Evolutionary conservation across 2,329 filamentous ascomycete genomes (phyloP), one percentile per base, ranked within the genome.

Genomic region (Aspergillus nomiae): DNA sequence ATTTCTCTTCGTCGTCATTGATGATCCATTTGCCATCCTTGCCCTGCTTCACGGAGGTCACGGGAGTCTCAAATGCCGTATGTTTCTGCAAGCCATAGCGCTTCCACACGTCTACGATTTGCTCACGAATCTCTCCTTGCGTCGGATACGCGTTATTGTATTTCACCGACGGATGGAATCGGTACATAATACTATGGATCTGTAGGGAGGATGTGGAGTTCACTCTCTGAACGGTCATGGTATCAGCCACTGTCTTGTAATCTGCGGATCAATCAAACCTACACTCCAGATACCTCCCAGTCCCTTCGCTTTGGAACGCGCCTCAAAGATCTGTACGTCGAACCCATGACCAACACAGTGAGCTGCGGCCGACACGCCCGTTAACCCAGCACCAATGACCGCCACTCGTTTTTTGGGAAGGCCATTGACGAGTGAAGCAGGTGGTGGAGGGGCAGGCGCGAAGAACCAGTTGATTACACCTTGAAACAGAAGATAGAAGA

Each of bases 331-430:
- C 24, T 86, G 84, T 8, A 92, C 90, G 65, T 95, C 91, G 68
- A 94, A 94, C 51, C 92, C 92, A 86, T 95, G 91, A 1, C 92
- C 92, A 41, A 94, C 87, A 72, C 91, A 93, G 74, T 96, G 92
- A 1, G 91, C 88, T 0, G 92, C 92, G 9, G 91, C 87, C 1
- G 91, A 92, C 2, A 95, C 88, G 45, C 86, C 86, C 4, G 92
- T 95, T 60, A 96, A 82, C 1, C 90, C 89, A 32, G 89, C 87
- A 2, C 90, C 89, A 67, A 92, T 88, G 36, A 92, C 81, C 2
- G 89, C 90, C 61, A 92, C 83, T 63, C 85, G 88, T 16, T 91
- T 74, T n/a, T 64, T 69, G 2, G 72, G 69, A 10, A 70, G 89
- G 32, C 89, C 81, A 14, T 80, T 79, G n/a, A 91, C 79, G 8